Conservation (phyloP, 2,329 filamentous ascomycete genomes). For the Chaetomium sp. region DNA sequence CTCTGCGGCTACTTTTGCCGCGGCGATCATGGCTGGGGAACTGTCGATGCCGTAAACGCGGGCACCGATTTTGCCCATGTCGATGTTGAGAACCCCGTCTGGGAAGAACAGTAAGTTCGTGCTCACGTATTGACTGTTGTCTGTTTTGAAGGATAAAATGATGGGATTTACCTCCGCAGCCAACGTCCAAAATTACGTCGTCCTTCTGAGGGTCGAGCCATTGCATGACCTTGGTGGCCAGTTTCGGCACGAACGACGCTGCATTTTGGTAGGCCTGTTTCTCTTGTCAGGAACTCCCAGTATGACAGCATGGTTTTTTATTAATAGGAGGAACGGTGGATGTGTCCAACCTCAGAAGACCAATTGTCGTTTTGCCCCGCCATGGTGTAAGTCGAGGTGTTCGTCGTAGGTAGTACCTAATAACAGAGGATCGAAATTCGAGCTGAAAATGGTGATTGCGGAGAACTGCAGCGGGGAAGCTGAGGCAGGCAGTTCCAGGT, state of each 20-base stretch:
- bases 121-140: not conserved
- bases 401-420: not conserved
- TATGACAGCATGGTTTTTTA: not conserved
- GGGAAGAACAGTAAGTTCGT: not conserved
- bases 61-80: constrained; percentile 43
- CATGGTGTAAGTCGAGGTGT: constrained; percentile 11
- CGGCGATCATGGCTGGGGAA: constrained; percentile 52
- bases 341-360: constrained; percentile 33
- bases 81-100: constrained; percentile 54
- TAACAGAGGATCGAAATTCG: not conserved
- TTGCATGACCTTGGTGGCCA: constrained; percentile 50
- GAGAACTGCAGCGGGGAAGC: not conserved
- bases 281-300: not conserved
- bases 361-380: constrained; percentile 31
- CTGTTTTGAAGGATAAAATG: not conserved
- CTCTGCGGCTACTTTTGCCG: constrained; percentile 39
- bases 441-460: not conserved
- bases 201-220: constrained; percentile 54
- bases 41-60: constrained; percentile 52
- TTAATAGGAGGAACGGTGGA: not conserved
- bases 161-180: constrained; percentile 49
- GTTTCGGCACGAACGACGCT: constrained; percentile 57
- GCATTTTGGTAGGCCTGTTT: constrained; percentile 52
- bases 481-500: not conserved
- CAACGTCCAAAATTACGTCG: constrained; percentile 55